Conservation (phyloP, 2,329 filamentous ascomycete species). For the Pseudocercospora fijiensis region DNA sequence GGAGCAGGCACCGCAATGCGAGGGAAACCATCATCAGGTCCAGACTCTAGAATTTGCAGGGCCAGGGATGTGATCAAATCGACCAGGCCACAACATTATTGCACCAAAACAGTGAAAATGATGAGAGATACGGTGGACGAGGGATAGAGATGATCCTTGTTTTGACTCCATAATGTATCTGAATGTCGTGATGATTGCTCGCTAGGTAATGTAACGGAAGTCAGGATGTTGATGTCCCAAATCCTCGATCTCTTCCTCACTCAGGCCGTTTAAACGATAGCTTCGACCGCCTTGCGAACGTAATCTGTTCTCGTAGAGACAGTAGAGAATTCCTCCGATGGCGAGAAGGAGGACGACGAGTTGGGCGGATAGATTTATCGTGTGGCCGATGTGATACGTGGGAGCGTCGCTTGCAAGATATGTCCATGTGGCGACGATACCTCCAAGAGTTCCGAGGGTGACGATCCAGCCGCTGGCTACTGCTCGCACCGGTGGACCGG, state of each 20-base stretch:
- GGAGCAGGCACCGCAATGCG: too few relatives aligned
- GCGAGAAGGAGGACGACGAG: conserved; percentile 48
- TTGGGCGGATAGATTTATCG: conserved; percentile 58
- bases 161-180: too few relatives aligned
- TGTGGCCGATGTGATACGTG: conserved; percentile 52
- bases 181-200: conserved; percentile 3
- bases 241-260: conserved; percentile 48
- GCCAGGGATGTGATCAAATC: not conserved
- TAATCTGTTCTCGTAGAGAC: conserved; percentile 54
- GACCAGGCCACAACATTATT: not conserved
- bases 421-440: conserved; percentile 60
- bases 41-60: not conserved
- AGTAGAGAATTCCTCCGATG: conserved; percentile 53
- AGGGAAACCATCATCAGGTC: too few relatives aligned
- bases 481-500: conserved; percentile 57
- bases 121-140: not conserved
- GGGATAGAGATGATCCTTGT: not conserved
- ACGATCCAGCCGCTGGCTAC: conserved; percentile 58
- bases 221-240: conserved; percentile 57
- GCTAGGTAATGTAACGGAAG: conserved; percentile 56
- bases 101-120: not conserved
- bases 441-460: conserved; percentile 56
- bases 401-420: conserved; percentile 52
- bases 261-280: conserved; percentile 51
- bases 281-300: conserved; percentile 52